phyloP scores from a whole-genome alignment of 768 basidiomycete species.

The Trametes cubensis region DNA sequence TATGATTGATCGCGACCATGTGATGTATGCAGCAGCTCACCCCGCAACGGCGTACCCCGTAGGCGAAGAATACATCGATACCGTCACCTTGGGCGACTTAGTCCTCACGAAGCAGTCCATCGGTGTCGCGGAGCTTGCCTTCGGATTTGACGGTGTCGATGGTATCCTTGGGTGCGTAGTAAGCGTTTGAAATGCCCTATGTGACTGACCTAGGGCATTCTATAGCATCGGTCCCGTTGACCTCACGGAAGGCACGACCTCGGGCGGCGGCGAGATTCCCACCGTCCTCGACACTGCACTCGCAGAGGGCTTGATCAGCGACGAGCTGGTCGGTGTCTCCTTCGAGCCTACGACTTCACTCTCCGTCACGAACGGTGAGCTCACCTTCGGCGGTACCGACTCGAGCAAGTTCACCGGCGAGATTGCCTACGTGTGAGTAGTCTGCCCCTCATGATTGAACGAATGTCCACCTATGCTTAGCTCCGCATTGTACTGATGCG shows the following conservation, averaged over 20 bases:
- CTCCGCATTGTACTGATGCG: too few species aligned
- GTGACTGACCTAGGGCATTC: neutral
- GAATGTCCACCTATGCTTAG: too few species aligned
- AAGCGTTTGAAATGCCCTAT: neutral
- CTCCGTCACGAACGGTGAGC: conserved; percentile 37
- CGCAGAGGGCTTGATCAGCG: conserved; percentile 32
- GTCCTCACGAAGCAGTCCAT: conserved; percentile 60
- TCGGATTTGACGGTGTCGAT: conserved; percentile 51
- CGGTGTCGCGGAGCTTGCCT: conserved; percentile 53
- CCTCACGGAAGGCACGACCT: conserved; percentile 46
- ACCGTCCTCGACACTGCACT: conserved; percentile 47
- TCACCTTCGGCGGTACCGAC: conserved; percentile 43
- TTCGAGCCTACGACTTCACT: conserved; percentile 37
- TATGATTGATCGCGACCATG: neutral
- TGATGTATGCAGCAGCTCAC: neutral
- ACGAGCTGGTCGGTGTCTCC: conserved; percentile 35
- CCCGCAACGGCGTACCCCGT: neutral
- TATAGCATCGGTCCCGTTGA: conserved; percentile 49
- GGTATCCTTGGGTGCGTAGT: conserved; percentile 61
- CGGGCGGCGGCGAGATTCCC: neutral
- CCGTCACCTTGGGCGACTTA: conserved; percentile 54
- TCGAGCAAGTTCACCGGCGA: conserved; percentile 36
- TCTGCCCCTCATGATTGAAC: neutral
- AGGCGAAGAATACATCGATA: conserved; percentile 44
- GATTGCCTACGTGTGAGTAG: conserved; percentile 34